A percentile compares a stretch with the other conserved stretches of the same genome.
Evolutionary conservation across 169 alveolate genomes (phyloP).

Genomic region (Sarcocystis neurona): DNA sequence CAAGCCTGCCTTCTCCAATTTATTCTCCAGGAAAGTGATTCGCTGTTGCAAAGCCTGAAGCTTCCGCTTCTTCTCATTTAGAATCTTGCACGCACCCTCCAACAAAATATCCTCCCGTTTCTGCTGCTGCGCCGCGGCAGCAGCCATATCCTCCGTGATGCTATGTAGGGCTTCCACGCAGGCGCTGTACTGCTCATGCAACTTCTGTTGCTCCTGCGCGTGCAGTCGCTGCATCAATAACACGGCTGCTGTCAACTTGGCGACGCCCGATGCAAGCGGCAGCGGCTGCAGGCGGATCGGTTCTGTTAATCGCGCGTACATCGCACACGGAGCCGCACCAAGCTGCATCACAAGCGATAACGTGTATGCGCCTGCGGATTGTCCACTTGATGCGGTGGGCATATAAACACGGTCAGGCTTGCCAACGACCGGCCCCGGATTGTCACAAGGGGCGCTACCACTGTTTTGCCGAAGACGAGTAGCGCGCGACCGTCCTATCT

Average conservation of each 20-base stretch:
- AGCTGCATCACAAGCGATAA: neutral
- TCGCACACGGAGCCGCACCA: neutral
- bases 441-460: no score
- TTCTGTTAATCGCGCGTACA: constrained; percentile 3
- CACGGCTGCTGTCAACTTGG: neutral
- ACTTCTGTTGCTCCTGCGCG: neutral
- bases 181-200: neutral
- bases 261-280: neutral
- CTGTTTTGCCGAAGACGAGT: no score
- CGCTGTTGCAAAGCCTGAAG: no score
- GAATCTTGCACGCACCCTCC: neutral
- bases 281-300: constrained; percentile 21
- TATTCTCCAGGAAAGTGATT: no score
- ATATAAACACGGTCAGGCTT: no score
- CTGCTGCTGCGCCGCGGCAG: neutral
- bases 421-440: no score
- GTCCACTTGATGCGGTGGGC: neutral
- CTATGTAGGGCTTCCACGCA: neutral
- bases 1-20: no score
- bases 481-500: no score
- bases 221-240: constrained; percentile 13
- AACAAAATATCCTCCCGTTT: neutral
- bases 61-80: neutral
- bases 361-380: neutral
- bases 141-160: neutral